Base-by-base conservation (phyloP, 169 alveolate species). In the Plasmodium coatneyi region DNA sequence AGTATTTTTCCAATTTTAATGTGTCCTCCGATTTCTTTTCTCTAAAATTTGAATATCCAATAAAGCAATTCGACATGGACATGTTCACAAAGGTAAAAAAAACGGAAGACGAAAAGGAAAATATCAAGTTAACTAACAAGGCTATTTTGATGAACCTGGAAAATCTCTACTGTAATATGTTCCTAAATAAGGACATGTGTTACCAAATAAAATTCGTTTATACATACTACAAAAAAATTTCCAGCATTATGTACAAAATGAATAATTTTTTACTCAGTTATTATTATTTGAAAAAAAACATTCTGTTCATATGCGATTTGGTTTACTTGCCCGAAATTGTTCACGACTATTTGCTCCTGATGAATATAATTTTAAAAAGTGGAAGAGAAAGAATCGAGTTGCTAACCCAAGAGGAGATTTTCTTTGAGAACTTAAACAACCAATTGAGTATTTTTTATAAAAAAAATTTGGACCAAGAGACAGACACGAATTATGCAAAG, bases 341-440 rank as follows among this genome's bases (percentile, higher is more conserved):
- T 70, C 83, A 82, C 43, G 81, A 22, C 34, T 81, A 80, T 78
- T 28, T 46, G 54, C 46, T 71, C 7, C 56, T 91, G 30, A 32
- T 70, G 41, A 91, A 91, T 81, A 71, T 80, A 39, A 91, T 91
- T 71, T 71, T 91, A 32, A 80, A 81, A n/a, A 34, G 95, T 71
- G 95, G 95, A 39, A 80, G 71, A 30, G 92, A 82, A 36, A 91
- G 95, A 82, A 91, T 91, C 39, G 95, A 91, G 41, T 43, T 91
- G 28, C 76, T 91, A 82, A 91, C 95, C 39, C 95, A 80, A 34
- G 95, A 91, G 83, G 95, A 91, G 74, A 66, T 91, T 6, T 82
- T 91, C 82, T 91, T 91, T 46, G 95, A 91, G 74, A 91, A 91
- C n/a, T 91, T 91, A 34, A 91, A 81, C 78, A 81, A 80, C 56